Conservation (phyloP, 148 eudicot genomes). For the Nepenthes mirabilis region DNA sequence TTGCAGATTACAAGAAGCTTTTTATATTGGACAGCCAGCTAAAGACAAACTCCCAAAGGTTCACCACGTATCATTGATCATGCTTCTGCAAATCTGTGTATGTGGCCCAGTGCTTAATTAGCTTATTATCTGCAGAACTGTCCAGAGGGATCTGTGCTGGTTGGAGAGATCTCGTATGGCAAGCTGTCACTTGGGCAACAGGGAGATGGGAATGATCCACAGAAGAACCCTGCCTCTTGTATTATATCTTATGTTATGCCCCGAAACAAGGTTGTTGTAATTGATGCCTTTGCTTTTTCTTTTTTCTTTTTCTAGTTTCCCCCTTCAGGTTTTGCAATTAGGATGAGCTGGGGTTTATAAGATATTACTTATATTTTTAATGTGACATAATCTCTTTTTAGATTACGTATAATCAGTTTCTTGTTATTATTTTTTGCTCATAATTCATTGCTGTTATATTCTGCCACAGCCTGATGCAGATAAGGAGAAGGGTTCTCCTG, state of each 20-base stretch:
- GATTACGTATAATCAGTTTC: neutral
- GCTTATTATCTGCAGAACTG: slow-evolving; percentile 40
- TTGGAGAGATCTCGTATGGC: slow-evolving; percentile 85
- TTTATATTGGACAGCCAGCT: slow-evolving; percentile 71
- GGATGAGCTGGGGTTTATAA: too few species aligned
- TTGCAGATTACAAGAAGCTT: slow-evolving; percentile 78
- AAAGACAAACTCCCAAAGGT: slow-evolving; percentile 96
- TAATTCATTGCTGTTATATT: neutral
- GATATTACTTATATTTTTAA: too few species aligned
- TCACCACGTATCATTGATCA: slow-evolving; percentile 1
- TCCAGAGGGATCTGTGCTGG: slow-evolving; percentile 72
- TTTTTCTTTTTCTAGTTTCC: slow-evolving; percentile 1
- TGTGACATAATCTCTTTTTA: neutral
- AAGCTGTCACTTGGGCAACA: slow-evolving; percentile 41
- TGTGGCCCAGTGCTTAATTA: slow-evolving; percentile 1
- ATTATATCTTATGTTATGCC: slow-evolving; percentile 68
- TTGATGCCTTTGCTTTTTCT: neutral
- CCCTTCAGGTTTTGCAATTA: neutral
- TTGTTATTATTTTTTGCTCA: neutral
- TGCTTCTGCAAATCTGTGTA: neutral
- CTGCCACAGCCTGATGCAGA: slow-evolving; percentile 56
- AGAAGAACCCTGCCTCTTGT: slow-evolving; percentile 72
- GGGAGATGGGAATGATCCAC: slow-evolving; percentile 45
- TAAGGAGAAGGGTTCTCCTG: slow-evolving; percentile 42
- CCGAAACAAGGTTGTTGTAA: slow-evolving; percentile 55